phyloP scores from a whole-genome alignment of 495 filamentous ascomycete genomes.

The Lineolata rhizophorae region DNA sequence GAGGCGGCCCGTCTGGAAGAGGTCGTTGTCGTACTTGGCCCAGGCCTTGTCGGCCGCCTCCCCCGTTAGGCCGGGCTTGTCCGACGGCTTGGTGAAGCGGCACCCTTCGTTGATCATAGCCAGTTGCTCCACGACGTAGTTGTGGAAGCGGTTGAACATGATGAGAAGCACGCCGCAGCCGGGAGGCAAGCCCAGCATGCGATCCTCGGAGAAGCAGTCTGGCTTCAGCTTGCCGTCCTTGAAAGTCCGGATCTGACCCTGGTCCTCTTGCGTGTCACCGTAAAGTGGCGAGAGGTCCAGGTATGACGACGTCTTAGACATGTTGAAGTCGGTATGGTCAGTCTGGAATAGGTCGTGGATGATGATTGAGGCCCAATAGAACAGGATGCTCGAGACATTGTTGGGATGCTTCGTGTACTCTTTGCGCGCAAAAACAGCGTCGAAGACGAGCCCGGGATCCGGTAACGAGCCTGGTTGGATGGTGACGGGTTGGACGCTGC shows the following conservation, averaged over 20 bases:
- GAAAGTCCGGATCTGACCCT: conserved; percentile 32
- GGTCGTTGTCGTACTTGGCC: conserved; percentile 57
- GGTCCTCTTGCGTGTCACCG: conserved; percentile 32
- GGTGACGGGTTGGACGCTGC: conserved; percentile 27
- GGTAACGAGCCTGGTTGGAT: conserved; percentile 29
- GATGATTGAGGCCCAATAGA: conserved; percentile 34
- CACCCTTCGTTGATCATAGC: conserved; percentile 48
- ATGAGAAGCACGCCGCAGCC: conserved; percentile 34
- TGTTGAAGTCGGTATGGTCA: conserved; percentile 27
- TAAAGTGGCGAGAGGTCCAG: conserved; percentile 37
- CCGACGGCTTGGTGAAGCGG: conserved; percentile 45
- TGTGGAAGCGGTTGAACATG: conserved; percentile 61
- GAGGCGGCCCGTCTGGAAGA: conserved; percentile 65
- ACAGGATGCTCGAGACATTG: conserved; percentile 35
- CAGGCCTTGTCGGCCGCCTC: conserved; percentile 34
- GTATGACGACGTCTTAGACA: conserved; percentile 35
- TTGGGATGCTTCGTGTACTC: conserved; percentile 32
- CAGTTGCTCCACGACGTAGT: conserved; percentile 50
- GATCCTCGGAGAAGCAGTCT: conserved; percentile 32
- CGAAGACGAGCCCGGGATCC: conserved; percentile 30
- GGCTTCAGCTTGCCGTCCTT: conserved; percentile 34
- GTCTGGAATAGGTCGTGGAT: conserved; percentile 40
- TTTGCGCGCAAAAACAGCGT: conserved; percentile 29
- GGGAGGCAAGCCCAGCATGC: conserved; percentile 32
- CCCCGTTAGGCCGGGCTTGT: conserved; percentile 20